These are phyloP conservation scores for Monosporascus sp. DNA, from an alignment of 2,329 filamentous ascomycete genomes.

Conservation along the genomic window DNA sequence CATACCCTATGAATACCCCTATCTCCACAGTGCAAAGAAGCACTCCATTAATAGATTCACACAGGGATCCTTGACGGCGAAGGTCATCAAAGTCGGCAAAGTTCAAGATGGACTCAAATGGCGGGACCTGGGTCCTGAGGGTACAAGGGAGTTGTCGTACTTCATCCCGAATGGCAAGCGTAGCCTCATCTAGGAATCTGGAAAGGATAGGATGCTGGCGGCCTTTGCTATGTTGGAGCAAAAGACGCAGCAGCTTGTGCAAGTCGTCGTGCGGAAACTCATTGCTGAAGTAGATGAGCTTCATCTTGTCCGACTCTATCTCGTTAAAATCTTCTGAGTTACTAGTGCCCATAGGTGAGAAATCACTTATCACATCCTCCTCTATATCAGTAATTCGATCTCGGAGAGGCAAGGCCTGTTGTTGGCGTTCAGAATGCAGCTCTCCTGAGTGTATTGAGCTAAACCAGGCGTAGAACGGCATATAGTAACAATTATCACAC, in stretches of 20 bases:
- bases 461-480: too few species aligned
- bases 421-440: too few species aligned
- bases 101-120: conserved; percentile 32
- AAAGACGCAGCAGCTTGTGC: conserved; percentile 31
- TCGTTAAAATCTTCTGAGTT: too few species aligned
- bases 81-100: conserved; percentile 30
- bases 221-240: conserved; percentile 36
- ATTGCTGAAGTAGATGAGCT: conserved; percentile 40
- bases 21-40: conserved; percentile 36
- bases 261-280: conserved; percentile 44
- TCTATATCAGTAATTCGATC: too few species aligned
- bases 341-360: too few species aligned
- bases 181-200: conserved; percentile 35
- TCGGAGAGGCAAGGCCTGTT: too few species aligned
- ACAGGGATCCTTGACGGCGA: conserved; percentile 31
- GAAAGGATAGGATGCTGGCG: conserved; percentile 30
- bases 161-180: conserved; percentile 35
- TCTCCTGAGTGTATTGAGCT: too few species aligned
- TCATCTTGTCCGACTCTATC: conserved; percentile 17
- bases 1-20: conserved; percentile 39
- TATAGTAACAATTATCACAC: too few species aligned
- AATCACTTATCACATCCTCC: too few species aligned
- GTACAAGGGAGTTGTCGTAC: conserved; percentile 23
- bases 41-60: conserved; percentile 39
- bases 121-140: conserved; percentile 26